Conservation (phyloP, 495 filamentous ascomycete species). For the Lepraria neglecta region DNA sequence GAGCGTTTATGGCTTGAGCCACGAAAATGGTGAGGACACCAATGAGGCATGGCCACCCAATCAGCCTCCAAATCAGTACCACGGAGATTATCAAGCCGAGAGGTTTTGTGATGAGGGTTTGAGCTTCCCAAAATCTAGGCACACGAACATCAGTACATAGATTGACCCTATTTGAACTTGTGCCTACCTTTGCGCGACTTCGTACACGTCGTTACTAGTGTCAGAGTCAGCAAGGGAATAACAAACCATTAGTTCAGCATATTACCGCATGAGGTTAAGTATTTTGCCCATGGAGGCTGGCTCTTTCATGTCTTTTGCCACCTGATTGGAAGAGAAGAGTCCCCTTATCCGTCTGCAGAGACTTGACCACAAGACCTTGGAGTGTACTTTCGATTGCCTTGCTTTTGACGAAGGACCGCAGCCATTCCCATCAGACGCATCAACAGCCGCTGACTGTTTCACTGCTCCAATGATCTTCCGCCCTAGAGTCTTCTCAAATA, state of each 20-base stretch:
- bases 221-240: constrained; percentile 12
- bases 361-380: not conserved
- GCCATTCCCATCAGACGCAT: not conserved
- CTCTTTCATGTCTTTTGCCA: constrained; percentile 38
- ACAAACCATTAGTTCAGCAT: not conserved
- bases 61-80: constrained; percentile 62
- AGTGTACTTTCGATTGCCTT: not conserved
- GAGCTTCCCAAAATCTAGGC: constrained; percentile 67
- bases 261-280: constrained; percentile 64
- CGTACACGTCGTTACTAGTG: constrained; percentile 64
- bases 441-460: constrained; percentile 27
- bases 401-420: not conserved
- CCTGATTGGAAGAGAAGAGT: not conserved
- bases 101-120: constrained; percentile 59
- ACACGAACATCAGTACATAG: not conserved
- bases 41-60: constrained; percentile 72
- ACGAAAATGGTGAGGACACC: constrained; percentile 59
- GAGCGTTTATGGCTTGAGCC: constrained; percentile 57
- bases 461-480: constrained; percentile 59
- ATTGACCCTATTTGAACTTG: constrained; percentile 8
- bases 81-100: constrained; percentile 61
- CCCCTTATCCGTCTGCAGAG: not conserved
- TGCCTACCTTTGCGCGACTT: constrained; percentile 57
- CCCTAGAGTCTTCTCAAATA: constrained; percentile 76
- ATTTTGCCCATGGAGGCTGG: constrained; percentile 78